A percentile compares a stretch with the other conserved stretches of the same genome.
phyloP scores from a whole-genome alignment of 176 grass and related monocot species.

The Triticum timopheevii region DNA sequence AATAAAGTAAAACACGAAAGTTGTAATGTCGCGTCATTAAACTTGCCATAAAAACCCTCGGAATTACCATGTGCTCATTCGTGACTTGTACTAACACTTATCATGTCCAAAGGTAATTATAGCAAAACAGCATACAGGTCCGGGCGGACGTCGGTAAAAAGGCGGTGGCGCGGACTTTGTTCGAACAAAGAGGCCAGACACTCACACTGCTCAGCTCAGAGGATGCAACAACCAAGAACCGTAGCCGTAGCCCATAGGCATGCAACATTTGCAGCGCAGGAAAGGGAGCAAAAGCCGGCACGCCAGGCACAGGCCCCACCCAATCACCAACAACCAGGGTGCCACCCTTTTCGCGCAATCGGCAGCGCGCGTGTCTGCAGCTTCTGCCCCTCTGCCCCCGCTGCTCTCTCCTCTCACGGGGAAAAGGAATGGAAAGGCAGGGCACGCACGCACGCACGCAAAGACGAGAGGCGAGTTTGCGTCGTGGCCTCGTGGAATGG shows the following conservation, averaged over 20 bases:
- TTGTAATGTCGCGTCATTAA: too few relatives aligned
- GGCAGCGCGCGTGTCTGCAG: constrained; percentile 23
- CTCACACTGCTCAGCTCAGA: not conserved
- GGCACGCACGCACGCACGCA: constrained; percentile 18
- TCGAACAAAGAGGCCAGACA: constrained; percentile 27
- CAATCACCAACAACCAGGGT: not conserved
- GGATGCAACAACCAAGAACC: not conserved
- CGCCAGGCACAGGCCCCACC: not conserved
- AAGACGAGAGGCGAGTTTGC: constrained; percentile 13
- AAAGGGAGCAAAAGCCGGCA: constrained; percentile 1
- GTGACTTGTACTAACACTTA: too few relatives aligned
- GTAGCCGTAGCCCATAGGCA: not conserved
- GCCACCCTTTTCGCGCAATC: not conserved
- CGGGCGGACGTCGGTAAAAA: not conserved
- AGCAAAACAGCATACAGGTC: not conserved
- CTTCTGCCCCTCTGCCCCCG: not conserved
- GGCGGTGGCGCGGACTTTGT: constrained; percentile 41
- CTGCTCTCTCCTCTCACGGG: not conserved
- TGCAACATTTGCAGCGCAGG: not conserved
- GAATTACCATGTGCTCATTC: too few relatives aligned
- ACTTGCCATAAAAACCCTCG: too few relatives aligned
- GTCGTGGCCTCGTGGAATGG: not conserved
- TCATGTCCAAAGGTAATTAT: too few relatives aligned
- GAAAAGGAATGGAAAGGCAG: not conserved
- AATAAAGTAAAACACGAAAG: too few relatives aligned